Percentiles rank a stretch among this genome's conserved stretches.
Evolutionary conservation across 768 basidiomycete species (phyloP).

Genomic region (Termitomyces sp.): DNA sequence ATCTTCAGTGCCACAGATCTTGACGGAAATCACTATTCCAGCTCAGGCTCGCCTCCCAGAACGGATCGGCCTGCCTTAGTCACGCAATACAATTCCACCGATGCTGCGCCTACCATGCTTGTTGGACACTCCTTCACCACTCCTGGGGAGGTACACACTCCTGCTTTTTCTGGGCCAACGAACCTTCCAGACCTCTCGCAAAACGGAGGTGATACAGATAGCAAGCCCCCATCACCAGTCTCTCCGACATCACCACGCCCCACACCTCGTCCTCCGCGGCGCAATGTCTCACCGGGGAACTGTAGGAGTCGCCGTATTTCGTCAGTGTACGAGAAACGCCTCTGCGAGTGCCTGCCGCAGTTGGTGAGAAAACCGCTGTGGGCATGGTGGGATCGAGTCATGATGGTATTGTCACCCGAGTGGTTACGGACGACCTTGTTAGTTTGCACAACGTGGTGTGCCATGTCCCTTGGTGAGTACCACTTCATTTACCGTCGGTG

Average conservation of each 20-base stretch:
- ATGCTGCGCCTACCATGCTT: constrained; percentile 21
- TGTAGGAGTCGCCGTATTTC: constrained; percentile 23
- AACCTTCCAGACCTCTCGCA: background rate
- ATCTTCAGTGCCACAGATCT: constrained; percentile 27
- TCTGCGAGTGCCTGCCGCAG: constrained; percentile 43
- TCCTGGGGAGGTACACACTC: constrained; percentile 15
- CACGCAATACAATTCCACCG: constrained; percentile 29
- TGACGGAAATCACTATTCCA: constrained; percentile 14
- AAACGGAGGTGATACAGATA: constrained; percentile 1
- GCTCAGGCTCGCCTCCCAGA: background rate
- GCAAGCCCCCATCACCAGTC: constrained; percentile 3
- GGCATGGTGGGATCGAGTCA: constrained; percentile 65
- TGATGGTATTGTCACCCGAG: constrained; percentile 66
- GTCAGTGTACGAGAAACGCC: constrained; percentile 37
- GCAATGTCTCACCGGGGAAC: background rate
- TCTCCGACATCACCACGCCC: background rate
- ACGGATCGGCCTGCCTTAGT: constrained; percentile 11
- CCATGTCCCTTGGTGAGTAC: constrained; percentile 67
- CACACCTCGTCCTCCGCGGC: background rate
- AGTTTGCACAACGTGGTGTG: constrained; percentile 74
- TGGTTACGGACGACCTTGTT: constrained; percentile 75
- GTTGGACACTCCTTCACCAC: constrained; percentile 24
- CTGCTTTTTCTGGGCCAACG: constrained; percentile 11
- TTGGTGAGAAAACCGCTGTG: constrained; percentile 53
- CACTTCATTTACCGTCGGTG: background rate